A percentile compares a stretch with the other conserved stretches of the same genome.
Evolutionary conservation across 1,284 basidiomycete genomes (phyloP).

Genomic region (Sporisorium sorghi): DNA sequence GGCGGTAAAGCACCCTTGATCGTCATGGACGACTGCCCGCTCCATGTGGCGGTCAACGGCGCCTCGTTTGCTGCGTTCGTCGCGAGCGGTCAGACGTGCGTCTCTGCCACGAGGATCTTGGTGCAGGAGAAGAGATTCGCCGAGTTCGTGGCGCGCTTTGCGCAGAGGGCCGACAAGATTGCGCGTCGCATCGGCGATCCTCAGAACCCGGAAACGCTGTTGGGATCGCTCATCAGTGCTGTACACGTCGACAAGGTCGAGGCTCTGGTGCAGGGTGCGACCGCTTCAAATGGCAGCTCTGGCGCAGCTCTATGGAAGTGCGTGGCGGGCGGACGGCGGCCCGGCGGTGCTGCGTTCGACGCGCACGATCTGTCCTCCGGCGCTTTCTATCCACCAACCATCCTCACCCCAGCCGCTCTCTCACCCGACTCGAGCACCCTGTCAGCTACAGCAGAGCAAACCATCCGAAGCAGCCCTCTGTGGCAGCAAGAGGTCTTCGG

Average conservation of each 20-base stretch:
- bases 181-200: slow-evolving; percentile 79
- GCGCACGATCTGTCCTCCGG: slow-evolving; percentile 77
- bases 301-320: slow-evolving; percentile 73
- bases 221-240: slow-evolving; percentile 80
- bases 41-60: slow-evolving; percentile 79
- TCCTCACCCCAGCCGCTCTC: slow-evolving; percentile 72
- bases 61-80: slow-evolving; percentile 83
- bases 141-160: slow-evolving; percentile 75
- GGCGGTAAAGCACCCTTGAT: slow-evolving; percentile 77
- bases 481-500: slow-evolving; percentile 86
- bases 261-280: slow-evolving; percentile 73
- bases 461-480: slow-evolving; percentile 71
- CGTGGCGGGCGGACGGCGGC: slow-evolving; percentile 75
- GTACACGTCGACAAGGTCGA: slow-evolving; percentile 77
- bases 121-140: slow-evolving; percentile 75
- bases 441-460: slow-evolving; percentile 52
- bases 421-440: not conserved
- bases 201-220: slow-evolving; percentile 76
- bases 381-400: slow-evolving; percentile 81
- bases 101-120: slow-evolving; percentile 35
- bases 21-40: slow-evolving; percentile 80
- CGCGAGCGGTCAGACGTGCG: slow-evolving; percentile 78
- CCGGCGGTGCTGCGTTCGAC: slow-evolving; percentile 76
- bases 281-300: slow-evolving; percentile 35
- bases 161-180: slow-evolving; percentile 77